Evolutionary conservation across 176 grass and related monocot species (phyloP).

Genomic region (Zea mays): DNA sequence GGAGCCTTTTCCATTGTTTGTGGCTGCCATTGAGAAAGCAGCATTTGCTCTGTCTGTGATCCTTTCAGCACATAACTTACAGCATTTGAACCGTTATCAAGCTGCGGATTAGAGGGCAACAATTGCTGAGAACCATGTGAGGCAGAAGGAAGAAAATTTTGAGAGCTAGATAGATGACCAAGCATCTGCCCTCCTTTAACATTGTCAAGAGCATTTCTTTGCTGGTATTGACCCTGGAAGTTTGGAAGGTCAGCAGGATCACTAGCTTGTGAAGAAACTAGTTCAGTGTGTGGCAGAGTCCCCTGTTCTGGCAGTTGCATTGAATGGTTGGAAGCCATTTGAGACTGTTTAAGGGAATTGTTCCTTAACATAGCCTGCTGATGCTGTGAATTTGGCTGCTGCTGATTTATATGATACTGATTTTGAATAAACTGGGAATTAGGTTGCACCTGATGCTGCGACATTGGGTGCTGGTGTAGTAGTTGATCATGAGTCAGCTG

Average conservation of each 20-base stretch:
- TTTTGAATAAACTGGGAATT: conserved; percentile 66
- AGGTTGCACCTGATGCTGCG: conserved; percentile 66
- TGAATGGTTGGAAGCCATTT: conserved; percentile 51
- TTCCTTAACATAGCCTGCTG: conserved; percentile 56
- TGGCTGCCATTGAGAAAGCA: conserved; percentile 53
- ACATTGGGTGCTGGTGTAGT: conserved; percentile 55
- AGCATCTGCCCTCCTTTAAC: conserved; percentile 67
- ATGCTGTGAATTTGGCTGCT: conserved; percentile 56
- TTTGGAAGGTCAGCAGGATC: conserved; percentile 46
- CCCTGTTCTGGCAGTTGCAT: conserved; percentile 70
- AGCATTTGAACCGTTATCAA: conserved; percentile 50
- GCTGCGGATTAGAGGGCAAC: conserved; percentile 47
- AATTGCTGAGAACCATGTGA: conserved; percentile 68
- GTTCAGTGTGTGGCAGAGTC: conserved; percentile 56
- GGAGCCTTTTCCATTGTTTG: conserved; percentile 58
- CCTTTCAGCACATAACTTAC: conserved; percentile 54
- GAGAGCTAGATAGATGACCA: conserved; percentile 57
- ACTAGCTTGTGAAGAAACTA: conserved; percentile 61
- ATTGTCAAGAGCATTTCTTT: conserved; percentile 53
- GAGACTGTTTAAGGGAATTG: conserved; percentile 61
- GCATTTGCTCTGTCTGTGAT: conserved; percentile 49
- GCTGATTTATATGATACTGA: conserved; percentile 66
- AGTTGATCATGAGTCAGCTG: conserved; percentile 64
- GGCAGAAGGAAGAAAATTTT: conserved; percentile 52
- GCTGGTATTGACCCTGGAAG: conserved; percentile 72